A percentile compares a stretch with the other conserved stretches of the same genome.
Evolutionary conservation across 2,329 filamentous ascomycete genomes (phyloP).

Genomic region (Scedosporium dehoogii): DNA sequence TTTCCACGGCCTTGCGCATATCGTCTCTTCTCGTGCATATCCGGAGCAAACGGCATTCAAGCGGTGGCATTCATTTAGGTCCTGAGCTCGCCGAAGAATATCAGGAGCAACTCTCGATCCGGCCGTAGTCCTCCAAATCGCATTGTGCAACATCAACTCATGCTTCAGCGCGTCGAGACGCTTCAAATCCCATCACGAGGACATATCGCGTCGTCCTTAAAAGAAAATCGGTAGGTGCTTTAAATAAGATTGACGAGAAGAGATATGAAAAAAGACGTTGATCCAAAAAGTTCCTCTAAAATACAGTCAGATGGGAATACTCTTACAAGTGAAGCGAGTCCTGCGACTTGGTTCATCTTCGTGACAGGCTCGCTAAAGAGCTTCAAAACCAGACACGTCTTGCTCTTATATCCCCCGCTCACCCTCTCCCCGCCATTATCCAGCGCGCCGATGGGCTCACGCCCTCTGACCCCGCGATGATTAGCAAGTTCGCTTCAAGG

Average conservation of each 20-base stretch:
- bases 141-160: not conserved
- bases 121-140: not conserved
- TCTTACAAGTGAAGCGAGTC: not conserved
- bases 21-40: not conserved
- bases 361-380: slow-evolving; percentile 1
- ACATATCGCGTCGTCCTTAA: not conserved
- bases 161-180: not conserved
- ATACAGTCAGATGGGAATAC: not conserved
- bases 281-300: not conserved
- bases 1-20: not conserved
- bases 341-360: not conserved
- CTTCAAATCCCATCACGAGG: not conserved
- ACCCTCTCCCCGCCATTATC: not conserved
- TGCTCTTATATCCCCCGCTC: not conserved
- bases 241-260: not conserved
- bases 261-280: not conserved
- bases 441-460: not conserved
- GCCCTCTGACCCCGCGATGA: not conserved
- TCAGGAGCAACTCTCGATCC: not conserved
- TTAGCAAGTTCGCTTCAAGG: not conserved
- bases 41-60: not conserved
- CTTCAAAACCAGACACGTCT: not conserved
- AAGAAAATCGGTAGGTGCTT: not conserved
- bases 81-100: not conserved
- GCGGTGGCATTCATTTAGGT: too few relatives aligned